A percentile compares a stretch with the other conserved stretches of the same genome.
Evolutionary conservation across 371 early-diverging fungal species (phyloP).

Genomic region (Cladochytrium tenue): DNA sequence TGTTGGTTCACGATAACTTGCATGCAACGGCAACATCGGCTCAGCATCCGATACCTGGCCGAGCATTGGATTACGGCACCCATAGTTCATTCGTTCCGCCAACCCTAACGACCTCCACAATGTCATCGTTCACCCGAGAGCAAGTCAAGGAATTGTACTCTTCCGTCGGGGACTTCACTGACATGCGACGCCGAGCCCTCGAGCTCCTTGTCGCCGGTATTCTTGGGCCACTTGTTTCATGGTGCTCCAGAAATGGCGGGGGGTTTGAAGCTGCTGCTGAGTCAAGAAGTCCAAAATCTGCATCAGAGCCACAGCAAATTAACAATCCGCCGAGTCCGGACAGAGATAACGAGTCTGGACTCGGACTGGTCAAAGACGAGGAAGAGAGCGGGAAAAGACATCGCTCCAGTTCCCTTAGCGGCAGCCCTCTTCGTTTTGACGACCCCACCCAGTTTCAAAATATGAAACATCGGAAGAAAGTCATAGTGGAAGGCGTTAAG

Average conservation of each 20-base stretch:
- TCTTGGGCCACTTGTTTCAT: slow-evolving; percentile 59
- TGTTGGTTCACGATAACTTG: slow-evolving; percentile 38
- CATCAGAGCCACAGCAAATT: slow-evolving; percentile 13
- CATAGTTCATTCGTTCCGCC: slow-evolving; percentile 25
- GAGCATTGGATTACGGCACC: not conserved
- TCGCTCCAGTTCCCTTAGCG: not conserved
- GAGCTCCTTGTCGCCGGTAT: slow-evolving; percentile 54
- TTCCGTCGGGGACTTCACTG: slow-evolving; percentile 45
- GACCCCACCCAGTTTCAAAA: slow-evolving; percentile 73
- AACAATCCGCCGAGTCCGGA: slow-evolving; percentile 14
- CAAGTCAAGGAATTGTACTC: slow-evolving; percentile 50
- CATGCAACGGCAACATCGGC: not conserved
- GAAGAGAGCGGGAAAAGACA: too few species aligned
- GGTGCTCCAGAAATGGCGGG: slow-evolving; percentile 50
- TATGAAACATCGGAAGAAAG: slow-evolving; percentile 78
- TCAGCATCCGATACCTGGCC: not conserved
- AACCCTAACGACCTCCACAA: slow-evolving; percentile 43
- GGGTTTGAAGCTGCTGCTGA: not conserved
- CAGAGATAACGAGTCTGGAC: slow-evolving; percentile 8
- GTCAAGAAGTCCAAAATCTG: slow-evolving; percentile 10
- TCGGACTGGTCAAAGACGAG: slow-evolving; percentile 24
- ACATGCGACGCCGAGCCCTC: slow-evolving; percentile 45
- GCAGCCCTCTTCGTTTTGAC: slow-evolving; percentile 33
- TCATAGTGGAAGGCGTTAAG: slow-evolving; percentile 74
- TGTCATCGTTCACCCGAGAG: slow-evolving; percentile 46